Percentiles rank a stretch among this genome's conserved stretches.
These are phyloP conservation scores for Coemansia sp. DNA, from an alignment of 192 early-diverging fungal genomes.

Conservation along the genomic window DNA sequence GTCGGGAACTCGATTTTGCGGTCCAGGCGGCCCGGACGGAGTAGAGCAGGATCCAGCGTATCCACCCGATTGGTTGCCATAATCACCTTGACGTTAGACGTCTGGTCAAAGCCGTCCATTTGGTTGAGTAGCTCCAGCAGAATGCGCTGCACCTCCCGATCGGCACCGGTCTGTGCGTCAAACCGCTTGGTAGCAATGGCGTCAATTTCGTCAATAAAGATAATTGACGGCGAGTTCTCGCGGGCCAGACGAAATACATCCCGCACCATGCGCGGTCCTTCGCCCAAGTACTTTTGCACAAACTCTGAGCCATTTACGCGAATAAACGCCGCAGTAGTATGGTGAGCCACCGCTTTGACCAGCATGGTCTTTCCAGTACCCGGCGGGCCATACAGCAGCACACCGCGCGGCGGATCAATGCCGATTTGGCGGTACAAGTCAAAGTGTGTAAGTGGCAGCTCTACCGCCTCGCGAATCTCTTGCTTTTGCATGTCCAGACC, in stretches of 20 bases:
- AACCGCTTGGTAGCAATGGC: conserved; percentile 98
- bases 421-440: conserved; percentile 98
- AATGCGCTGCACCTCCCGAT: conserved; percentile 98
- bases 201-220: conserved; percentile 99
- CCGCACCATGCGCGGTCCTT: conserved; percentile 96
- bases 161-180: conserved; percentile 97
- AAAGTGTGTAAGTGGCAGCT: conserved; percentile 96
- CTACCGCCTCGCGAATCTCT: conserved; percentile 93
- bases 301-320: conserved; percentile 97
- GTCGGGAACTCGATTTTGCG: conserved; percentile 99
- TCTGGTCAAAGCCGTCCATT: conserved; percentile 99
- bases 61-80: conserved; percentile 99
- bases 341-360: conserved; percentile 98
- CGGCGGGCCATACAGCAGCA: conserved; percentile 98
- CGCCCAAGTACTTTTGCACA: conserved; percentile 98
- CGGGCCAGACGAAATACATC: conserved; percentile 95
- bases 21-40: conserved; percentile 95
- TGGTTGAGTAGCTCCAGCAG: conserved; percentile 96
- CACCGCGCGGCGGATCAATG: conserved; percentile 97
- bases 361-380: conserved; percentile 99
- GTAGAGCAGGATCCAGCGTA: conserved; percentile 92
- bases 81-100: conserved; percentile 98
- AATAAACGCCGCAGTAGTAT: conserved; percentile 95
- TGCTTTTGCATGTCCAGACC: conserved; percentile 91
- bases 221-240: conserved; percentile 96